Conservation (phyloP, 2,329 filamentous ascomycete species). For the Scedosporium apiospermum region DNA sequence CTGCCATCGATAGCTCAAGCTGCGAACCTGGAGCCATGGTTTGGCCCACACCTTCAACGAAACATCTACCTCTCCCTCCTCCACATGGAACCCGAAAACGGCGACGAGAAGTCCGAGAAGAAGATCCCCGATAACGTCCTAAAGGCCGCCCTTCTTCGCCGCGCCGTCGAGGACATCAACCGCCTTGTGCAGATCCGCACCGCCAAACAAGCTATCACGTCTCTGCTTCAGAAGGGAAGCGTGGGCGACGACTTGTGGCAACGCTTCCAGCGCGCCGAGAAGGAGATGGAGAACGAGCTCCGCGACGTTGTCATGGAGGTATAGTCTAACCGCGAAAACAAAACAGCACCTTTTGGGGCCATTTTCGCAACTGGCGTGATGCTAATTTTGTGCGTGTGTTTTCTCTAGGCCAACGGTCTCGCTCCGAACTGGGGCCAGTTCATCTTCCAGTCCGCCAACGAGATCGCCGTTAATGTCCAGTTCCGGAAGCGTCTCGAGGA, state of each 20-base stretch:
- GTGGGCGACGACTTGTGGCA: slow-evolving; percentile 96
- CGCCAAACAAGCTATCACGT: slow-evolving; percentile 78
- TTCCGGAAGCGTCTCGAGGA: slow-evolving; percentile 68
- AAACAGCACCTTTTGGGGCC: background rate
- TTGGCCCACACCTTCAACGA: slow-evolving; percentile 79
- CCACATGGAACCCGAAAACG: slow-evolving; percentile 58
- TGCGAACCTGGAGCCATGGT: slow-evolving; percentile 87
- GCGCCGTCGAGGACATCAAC: slow-evolving; percentile 87
- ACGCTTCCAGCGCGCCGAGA: slow-evolving; percentile 82
- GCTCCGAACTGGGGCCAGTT: slow-evolving; percentile 81
- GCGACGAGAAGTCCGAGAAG: slow-evolving; percentile 55
- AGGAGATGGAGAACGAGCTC: slow-evolving; percentile 94
- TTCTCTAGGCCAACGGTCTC: slow-evolving; percentile 73
- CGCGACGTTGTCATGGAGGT: slow-evolving; percentile 91
- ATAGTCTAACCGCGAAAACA: slow-evolving; percentile 6
- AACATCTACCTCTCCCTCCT: slow-evolving; percentile 91
- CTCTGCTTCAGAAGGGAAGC: slow-evolving; percentile 77
- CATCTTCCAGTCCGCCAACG: slow-evolving; percentile 96
- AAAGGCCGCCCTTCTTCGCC: slow-evolving; percentile 77
- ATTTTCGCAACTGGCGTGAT: background rate
- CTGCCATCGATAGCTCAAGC: slow-evolving; percentile 49
- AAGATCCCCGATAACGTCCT: slow-evolving; percentile 74
- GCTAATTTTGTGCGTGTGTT: background rate
- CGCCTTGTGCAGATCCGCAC: slow-evolving; percentile 82
- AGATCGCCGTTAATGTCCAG: slow-evolving; percentile 78